Percentiles rank a stretch among this genome's conserved stretches.
Evolutionary conservation across 495 filamentous ascomycete species (phyloP).

Genomic region (Penicillium crystallinum): DNA sequence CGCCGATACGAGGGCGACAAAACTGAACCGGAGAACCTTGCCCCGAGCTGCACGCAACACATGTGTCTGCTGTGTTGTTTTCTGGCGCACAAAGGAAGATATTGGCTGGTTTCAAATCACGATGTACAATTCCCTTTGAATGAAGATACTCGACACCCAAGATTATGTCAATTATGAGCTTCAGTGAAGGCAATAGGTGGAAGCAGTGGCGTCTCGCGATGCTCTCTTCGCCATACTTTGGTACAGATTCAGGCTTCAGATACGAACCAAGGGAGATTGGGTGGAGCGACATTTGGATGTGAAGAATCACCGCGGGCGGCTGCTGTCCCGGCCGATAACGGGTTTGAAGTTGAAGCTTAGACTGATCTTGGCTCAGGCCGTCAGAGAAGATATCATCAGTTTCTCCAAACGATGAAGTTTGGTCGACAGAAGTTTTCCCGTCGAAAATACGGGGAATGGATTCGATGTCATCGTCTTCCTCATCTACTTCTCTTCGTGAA

Average conservation of each 20-base stretch:
- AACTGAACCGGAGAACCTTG: conserved; percentile 25
- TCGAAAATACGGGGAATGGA: conserved; percentile 38
- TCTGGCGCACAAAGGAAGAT: conserved; percentile 51
- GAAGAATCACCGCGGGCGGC: conserved; percentile 40
- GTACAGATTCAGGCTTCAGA: conserved; percentile 29
- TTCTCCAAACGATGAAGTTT: conserved; percentile 30
- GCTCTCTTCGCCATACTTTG: neutral
- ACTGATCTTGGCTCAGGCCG: conserved; percentile 39
- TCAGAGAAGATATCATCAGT: conserved; percentile 50
- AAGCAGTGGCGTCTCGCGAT: conserved; percentile 43
- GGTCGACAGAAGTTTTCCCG: conserved; percentile 19
- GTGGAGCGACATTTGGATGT: conserved; percentile 54
- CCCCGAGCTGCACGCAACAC: conserved; percentile 29
- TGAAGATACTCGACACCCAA: conserved; percentile 59
- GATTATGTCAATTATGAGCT: conserved; percentile 40
- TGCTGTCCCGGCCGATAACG: conserved; percentile 22
- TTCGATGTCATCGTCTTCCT: conserved; percentile 38
- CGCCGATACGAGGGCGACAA: conserved; percentile 47
- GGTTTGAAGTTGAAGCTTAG: conserved; percentile 32
- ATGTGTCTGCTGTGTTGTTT: conserved; percentile 18
- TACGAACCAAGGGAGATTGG: conserved; percentile 46
- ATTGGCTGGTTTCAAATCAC: conserved; percentile 71
- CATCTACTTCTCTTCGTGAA: conserved; percentile 24
- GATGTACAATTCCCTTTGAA: conserved; percentile 54
- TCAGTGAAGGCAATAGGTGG: conserved; percentile 41